A percentile compares a stretch with the other conserved stretches of the same genome.
These are phyloP conservation scores for Ilyonectria sp. DNA, from an alignment of 2,329 filamentous ascomycete species.

Conservation along the genomic window DNA sequence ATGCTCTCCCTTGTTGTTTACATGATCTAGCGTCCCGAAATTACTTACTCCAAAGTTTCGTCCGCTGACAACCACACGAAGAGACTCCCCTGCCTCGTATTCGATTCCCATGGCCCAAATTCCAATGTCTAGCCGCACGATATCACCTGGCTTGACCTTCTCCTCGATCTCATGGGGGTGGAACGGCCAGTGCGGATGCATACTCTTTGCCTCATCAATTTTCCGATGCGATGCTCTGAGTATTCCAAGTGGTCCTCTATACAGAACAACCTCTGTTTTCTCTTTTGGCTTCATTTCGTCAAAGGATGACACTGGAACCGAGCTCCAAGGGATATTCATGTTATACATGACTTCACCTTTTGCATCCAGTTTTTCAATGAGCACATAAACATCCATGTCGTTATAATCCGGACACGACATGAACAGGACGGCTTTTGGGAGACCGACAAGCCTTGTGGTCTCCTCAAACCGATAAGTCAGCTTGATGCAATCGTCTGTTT, in stretches of 20 bases:
- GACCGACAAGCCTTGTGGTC: slow-evolving; percentile 16
- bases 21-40: slow-evolving; percentile 26
- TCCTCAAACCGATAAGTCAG: slow-evolving; percentile 16
- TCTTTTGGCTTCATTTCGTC: slow-evolving; percentile 39
- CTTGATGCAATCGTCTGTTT: neutral
- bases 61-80: slow-evolving; percentile 45
- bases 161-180: slow-evolving; percentile 41
- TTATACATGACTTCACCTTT: slow-evolving; percentile 34
- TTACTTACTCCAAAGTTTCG: slow-evolving; percentile 38
- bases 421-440: slow-evolving; percentile 23
- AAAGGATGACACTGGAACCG: slow-evolving; percentile 35
- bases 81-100: slow-evolving; percentile 45
- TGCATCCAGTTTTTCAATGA: slow-evolving; percentile 36
- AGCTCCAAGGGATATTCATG: slow-evolving; percentile 47
- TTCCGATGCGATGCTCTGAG: slow-evolving; percentile 39
- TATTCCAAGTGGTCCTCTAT: slow-evolving; percentile 44
- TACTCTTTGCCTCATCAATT: slow-evolving; percentile 42
- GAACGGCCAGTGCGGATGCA: slow-evolving; percentile 49
- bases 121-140: slow-evolving; percentile 48
- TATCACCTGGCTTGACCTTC: slow-evolving; percentile 40
- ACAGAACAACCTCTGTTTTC: slow-evolving; percentile 44
- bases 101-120: slow-evolving; percentile 50
- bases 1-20: slow-evolving; percentile 41
- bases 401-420: slow-evolving; percentile 50
- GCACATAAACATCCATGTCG: slow-evolving; percentile 61